Conservation (phyloP, 1,284 basidiomycete genomes). For the Agaricales sp. region DNA sequence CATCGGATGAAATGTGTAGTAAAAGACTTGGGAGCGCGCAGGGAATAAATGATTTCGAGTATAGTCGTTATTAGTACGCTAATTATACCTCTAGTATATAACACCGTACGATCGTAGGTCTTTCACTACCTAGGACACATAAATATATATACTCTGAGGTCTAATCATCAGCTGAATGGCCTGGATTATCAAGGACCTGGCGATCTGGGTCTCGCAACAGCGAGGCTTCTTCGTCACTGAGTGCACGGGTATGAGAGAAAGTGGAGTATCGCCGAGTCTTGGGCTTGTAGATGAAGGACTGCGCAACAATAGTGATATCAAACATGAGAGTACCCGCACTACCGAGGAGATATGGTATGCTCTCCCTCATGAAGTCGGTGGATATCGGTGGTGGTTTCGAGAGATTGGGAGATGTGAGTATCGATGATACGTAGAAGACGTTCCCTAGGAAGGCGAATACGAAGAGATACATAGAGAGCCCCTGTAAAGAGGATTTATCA, state of each 20-base stretch:
- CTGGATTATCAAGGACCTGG: not conserved
- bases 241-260: not conserved
- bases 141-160: too few relatives aligned
- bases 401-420: constrained; percentile 57
- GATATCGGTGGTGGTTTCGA: constrained; percentile 42
- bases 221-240: constrained; percentile 34
- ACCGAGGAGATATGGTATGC: constrained; percentile 73
- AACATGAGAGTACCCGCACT: constrained; percentile 86
- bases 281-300: constrained; percentile 31
- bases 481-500: constrained; percentile 28
- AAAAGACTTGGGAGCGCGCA: too few relatives aligned
- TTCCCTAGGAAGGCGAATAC: constrained; percentile 89
- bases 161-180: not conserved
- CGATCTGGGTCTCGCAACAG: not conserved
- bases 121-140: too few relatives aligned
- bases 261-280: not conserved
- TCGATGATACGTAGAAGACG: constrained; percentile 80
- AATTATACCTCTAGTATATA: too few relatives aligned
- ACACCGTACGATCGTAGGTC: too few relatives aligned
- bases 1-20: too few relatives aligned
- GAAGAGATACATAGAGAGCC: constrained; percentile 89
- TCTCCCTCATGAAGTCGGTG: constrained; percentile 54
- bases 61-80: too few relatives aligned
- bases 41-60: too few relatives aligned
- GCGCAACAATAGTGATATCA: constrained; percentile 76